These are phyloP conservation scores for Scedosporium minutisporum DNA, from an alignment of 2,329 filamentous ascomycete species.

Conservation along the genomic window DNA sequence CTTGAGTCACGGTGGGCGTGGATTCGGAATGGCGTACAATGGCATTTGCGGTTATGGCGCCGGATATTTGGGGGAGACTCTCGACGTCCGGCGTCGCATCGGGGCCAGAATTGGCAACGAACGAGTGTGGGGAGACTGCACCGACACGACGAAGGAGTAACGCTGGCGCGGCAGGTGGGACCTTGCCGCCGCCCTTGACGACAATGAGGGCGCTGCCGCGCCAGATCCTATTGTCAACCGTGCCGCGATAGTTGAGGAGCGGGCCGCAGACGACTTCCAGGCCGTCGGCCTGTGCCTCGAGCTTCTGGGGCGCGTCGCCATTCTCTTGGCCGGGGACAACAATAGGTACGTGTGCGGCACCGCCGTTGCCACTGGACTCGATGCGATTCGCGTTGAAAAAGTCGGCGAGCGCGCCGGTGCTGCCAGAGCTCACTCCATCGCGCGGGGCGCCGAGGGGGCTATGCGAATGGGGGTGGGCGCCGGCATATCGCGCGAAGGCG, in stretches of 20 bases:
- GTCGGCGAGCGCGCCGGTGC: constrained; percentile 41
- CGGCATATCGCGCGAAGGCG: constrained; percentile 41
- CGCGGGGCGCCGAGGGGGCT: constrained; percentile 20
- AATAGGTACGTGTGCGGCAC: constrained; percentile 36
- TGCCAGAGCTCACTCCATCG: constrained; percentile 29
- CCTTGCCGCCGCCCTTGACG: constrained; percentile 57
- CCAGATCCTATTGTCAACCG: constrained; percentile 62
- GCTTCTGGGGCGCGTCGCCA: background rate
- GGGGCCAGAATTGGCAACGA: constrained; percentile 3
- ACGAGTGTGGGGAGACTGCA: constrained; percentile 10
- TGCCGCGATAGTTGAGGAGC: constrained; percentile 67
- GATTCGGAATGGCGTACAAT: background rate
- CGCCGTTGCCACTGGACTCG: constrained; percentile 28
- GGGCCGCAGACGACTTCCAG: constrained; percentile 62
- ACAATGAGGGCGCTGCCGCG: constrained; percentile 80
- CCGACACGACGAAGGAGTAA: constrained; percentile 42
- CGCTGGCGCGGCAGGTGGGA: constrained; percentile 47
- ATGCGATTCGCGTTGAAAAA: constrained; percentile 48
- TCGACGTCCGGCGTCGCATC: constrained; percentile 10
- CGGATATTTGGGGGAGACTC: constrained; percentile 5
- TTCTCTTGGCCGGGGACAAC: constrained; percentile 22
- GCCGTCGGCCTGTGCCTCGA: constrained; percentile 26
- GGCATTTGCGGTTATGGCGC: constrained; percentile 1
- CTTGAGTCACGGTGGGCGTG: constrained; percentile 27
- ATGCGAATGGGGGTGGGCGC: constrained; percentile 6